These are phyloP conservation scores for Brassica carinata DNA, from an alignment of 345 rosid species.

Conservation along the genomic window DNA sequence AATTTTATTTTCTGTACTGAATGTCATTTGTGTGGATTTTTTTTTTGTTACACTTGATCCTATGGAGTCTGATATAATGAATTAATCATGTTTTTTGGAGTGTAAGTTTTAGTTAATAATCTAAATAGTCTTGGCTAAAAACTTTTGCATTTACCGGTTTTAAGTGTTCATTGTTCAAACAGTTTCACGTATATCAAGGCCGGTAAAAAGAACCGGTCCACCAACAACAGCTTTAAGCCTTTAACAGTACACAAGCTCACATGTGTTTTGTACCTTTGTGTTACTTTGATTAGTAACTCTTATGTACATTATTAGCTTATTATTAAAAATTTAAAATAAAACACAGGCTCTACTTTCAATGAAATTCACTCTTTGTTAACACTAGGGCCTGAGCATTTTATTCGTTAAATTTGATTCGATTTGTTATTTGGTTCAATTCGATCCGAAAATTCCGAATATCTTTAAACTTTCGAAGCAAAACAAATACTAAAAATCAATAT, in stretches of 20 bases:
- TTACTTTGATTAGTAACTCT: constrained; percentile 37
- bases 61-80: constrained; percentile 1
- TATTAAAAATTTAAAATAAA: neutral
- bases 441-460: too few species aligned
- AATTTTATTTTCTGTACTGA: constrained; percentile 9
- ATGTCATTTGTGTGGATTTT: constrained; percentile 24
- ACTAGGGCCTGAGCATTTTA: neutral
- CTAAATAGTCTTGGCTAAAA: neutral
- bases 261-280: constrained; percentile 29
- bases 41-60: neutral
- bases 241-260: constrained; percentile 33
- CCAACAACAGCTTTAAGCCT: constrained; percentile 30
- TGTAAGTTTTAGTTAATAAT: neutral
- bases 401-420: too few species aligned
- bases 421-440: too few species aligned
- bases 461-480: too few species aligned
- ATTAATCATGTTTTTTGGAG: neutral
- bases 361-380: constrained; percentile 9
- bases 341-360: constrained; percentile 34
- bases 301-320: constrained; percentile 35
- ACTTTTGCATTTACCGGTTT: constrained; percentile 6
- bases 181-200: constrained; percentile 27
- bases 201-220: constrained; percentile 33
- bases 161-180: constrained; percentile 21
- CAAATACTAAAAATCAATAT: too few species aligned